Conservation (phyloP, 1,139 yeast genomes). For the Protomyces gravidus region DNA sequence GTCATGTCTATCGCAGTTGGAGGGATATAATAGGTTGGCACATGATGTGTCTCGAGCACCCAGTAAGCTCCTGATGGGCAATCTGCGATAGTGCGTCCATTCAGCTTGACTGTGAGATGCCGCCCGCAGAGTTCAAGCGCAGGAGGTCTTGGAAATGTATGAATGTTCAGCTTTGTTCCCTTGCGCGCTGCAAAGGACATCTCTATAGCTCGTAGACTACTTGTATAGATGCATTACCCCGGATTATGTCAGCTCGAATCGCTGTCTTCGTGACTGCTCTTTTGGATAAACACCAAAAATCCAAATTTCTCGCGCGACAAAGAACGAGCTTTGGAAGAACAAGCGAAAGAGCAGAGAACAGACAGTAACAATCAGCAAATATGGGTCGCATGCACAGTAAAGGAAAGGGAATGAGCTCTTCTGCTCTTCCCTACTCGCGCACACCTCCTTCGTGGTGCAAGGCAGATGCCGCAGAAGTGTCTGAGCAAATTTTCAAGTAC, state of each 20-base stretch:
- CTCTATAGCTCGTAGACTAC: neutral
- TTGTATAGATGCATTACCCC: neutral
- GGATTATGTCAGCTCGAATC: neutral
- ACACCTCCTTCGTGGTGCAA: constrained; percentile 99
- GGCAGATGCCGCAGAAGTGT: constrained; percentile 89
- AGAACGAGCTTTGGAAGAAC: neutral
- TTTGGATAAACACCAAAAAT: neutral
- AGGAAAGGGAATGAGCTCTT: constrained; percentile 99
- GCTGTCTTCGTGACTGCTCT: neutral
- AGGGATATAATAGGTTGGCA: constrained; percentile 23
- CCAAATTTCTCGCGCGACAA: neutral
- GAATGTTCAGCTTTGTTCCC: constrained; percentile 23
- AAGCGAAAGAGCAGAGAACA: neutral
- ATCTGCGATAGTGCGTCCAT: constrained; percentile 12
- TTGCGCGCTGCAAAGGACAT: constrained; percentile 10
- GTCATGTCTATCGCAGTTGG: constrained; percentile 15
- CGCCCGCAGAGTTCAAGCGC: constrained; percentile 19
- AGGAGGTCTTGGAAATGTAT: constrained; percentile 25
- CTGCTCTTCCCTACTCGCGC: constrained; percentile 99
- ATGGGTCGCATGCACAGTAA: constrained; percentile 56
- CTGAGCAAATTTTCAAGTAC: constrained; percentile 98
- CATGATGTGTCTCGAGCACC: constrained; percentile 27
- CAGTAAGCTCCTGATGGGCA: constrained; percentile 15
- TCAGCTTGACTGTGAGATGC: constrained; percentile 8
- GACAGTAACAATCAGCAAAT: neutral